phyloP scores from a whole-genome alignment of 306 rosid genomes.

The Fagus crenata region DNA sequence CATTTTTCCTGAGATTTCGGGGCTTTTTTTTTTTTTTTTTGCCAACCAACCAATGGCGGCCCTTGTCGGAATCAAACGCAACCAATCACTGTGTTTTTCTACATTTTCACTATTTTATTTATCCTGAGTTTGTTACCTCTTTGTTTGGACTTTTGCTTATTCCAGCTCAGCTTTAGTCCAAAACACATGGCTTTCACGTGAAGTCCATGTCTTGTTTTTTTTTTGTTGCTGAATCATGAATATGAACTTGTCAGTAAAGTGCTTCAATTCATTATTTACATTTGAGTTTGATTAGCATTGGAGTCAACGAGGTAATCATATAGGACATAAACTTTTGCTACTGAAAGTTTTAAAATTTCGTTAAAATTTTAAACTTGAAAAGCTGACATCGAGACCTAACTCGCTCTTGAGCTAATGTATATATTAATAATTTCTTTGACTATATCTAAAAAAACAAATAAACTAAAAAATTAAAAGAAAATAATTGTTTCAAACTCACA shows the following conservation, averaged over 20 bases:
- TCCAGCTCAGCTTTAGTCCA: constrained; percentile 2
- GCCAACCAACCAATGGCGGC: constrained; percentile 16
- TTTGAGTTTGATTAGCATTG: too few species aligned
- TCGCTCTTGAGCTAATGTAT: background rate
- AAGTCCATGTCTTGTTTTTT: constrained; percentile 1
- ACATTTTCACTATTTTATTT: background rate
- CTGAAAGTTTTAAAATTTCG: background rate
- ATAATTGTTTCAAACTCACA: too few species aligned
- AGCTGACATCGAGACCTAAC: background rate
- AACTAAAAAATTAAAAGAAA: too few species aligned
- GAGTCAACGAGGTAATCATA: background rate
- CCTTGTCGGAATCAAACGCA: constrained; percentile 24
- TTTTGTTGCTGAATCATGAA: too few species aligned
- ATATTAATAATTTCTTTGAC: too few species aligned
- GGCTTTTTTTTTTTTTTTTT: too few species aligned
- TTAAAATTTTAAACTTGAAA: too few species aligned
- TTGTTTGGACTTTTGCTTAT: constrained; percentile 6
- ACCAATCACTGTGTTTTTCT: background rate
- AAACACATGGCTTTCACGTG: constrained; percentile 38
- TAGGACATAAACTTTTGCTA: background rate
- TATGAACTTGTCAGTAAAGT: background rate
- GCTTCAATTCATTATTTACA: too few species aligned
- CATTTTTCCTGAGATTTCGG: constrained; percentile 21
- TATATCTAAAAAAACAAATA: too few species aligned
- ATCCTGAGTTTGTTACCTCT: background rate